Percentiles rank a stretch among this genome's conserved stretches.
Evolutionary conservation across 768 basidiomycete species (phyloP).

Genomic region (Mycena chlorophos): DNA sequence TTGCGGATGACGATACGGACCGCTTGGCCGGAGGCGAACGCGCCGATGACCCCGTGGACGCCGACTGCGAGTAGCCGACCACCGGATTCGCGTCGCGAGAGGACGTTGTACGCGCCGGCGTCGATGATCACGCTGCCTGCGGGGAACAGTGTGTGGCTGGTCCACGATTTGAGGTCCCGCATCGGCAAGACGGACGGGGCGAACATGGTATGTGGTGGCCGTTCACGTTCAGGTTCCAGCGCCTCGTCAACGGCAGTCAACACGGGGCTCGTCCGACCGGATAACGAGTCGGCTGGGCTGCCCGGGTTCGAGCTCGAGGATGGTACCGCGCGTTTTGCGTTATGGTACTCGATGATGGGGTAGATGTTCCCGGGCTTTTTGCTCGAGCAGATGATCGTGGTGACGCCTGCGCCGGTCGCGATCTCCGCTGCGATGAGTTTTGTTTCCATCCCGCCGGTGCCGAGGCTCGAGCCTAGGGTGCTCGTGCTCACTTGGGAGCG

Average conservation of each 20-base stretch:
- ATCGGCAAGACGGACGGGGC: slow-evolving; percentile 68
- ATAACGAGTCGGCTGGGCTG: slow-evolving; percentile 35
- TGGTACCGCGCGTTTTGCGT: slow-evolving; percentile 31
- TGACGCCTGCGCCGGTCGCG: slow-evolving; percentile 91
- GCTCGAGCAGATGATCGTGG: slow-evolving; percentile 88
- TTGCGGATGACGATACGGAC: slow-evolving; percentile 74
- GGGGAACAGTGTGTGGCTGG: slow-evolving; percentile 89
- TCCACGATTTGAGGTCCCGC: slow-evolving; percentile 93
- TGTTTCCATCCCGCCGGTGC: slow-evolving; percentile 99
- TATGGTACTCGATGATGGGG: slow-evolving; percentile 79
- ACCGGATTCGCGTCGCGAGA: slow-evolving; percentile 83
- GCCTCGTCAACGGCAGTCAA: slow-evolving; percentile 14
- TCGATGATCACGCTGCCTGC: slow-evolving; percentile 89
- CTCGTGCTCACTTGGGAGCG: slow-evolving; percentile 86
- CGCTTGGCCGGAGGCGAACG: slow-evolving; percentile 93
- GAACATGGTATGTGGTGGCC: slow-evolving; percentile 88
- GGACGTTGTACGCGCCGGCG: slow-evolving; percentile 81
- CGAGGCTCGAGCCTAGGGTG: slow-evolving; percentile 89
- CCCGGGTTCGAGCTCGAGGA: slow-evolving; percentile 33
- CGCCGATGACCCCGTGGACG: slow-evolving; percentile 81
- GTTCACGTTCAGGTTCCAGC: slow-evolving; percentile 32
- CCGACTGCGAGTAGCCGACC: slow-evolving; percentile 92
- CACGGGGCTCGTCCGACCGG: slow-evolving; percentile 25
- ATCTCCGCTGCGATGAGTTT: slow-evolving; percentile 98
- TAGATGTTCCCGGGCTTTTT: slow-evolving; percentile 74